phyloP scores from a whole-genome alignment of 306 rosid species.

The Rosa lucieae region DNA sequence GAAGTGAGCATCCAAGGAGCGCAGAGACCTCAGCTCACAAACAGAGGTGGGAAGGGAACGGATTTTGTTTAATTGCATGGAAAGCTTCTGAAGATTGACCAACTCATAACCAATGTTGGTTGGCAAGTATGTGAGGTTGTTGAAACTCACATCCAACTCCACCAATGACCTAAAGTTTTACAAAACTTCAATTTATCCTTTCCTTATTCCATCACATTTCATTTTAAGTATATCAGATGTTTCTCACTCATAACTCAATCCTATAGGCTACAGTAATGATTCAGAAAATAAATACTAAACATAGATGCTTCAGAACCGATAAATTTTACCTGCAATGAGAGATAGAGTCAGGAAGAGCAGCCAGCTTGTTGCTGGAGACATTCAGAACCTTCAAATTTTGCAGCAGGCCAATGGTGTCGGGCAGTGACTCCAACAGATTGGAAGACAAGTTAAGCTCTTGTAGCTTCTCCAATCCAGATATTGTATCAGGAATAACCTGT shows the following conservation, averaged over 20 bases:
- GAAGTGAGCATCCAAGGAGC: slow-evolving; percentile 85
- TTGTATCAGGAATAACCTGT: slow-evolving; percentile 81
- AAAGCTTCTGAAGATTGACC: slow-evolving; percentile 59
- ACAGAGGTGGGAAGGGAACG: slow-evolving; percentile 81
- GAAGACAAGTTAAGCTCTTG: slow-evolving; percentile 83
- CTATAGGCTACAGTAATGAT: too few species aligned
- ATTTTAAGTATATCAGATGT: background rate
- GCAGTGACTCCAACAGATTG: slow-evolving; percentile 65
- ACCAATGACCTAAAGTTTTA: slow-evolving; percentile 73
- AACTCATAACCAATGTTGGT: slow-evolving; percentile 85
- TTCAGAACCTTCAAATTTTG: slow-evolving; percentile 69
- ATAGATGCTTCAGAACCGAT: background rate
- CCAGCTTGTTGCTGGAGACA: slow-evolving; percentile 76
- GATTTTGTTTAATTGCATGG: slow-evolving; percentile 72
- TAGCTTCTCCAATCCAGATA: slow-evolving; percentile 65
- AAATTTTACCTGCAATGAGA: slow-evolving; percentile 73
- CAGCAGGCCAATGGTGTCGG: slow-evolving; percentile 81
- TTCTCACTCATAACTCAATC: background rate
- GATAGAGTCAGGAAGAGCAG: slow-evolving; percentile 74
- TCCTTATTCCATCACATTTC: background rate
- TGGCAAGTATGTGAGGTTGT: slow-evolving; percentile 82
- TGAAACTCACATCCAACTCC: slow-evolving; percentile 91
- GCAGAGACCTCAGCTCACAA: slow-evolving; percentile 79
- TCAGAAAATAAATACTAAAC: background rate
- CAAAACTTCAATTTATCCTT: background rate